A percentile compares a stretch with the other conserved stretches of the same genome.
These are phyloP conservation scores for Cetradonia linearis DNA, from an alignment of 495 filamentous ascomycete species.

Conservation along the genomic window DNA sequence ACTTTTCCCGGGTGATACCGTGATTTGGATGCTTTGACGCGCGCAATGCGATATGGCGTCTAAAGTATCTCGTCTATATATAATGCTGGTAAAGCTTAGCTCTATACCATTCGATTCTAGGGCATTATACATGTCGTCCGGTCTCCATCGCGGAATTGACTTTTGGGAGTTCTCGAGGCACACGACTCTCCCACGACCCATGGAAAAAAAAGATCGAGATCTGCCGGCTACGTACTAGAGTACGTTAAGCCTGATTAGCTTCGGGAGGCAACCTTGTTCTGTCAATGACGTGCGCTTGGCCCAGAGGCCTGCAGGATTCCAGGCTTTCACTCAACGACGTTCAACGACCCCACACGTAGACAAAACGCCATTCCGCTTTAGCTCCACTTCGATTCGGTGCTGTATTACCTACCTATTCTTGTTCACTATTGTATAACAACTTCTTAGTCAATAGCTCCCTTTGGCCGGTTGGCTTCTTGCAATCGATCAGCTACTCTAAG, in stretches of 20 bases:
- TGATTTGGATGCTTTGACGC: background rate
- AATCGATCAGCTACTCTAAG: too few species aligned
- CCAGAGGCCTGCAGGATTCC: background rate
- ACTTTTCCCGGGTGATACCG: background rate
- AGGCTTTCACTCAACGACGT: background rate
- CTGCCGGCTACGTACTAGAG: background rate
- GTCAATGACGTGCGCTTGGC: slow-evolving; percentile 3
- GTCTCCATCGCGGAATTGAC: background rate
- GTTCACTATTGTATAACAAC: background rate
- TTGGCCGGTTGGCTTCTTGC: too few species aligned
- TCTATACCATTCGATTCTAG: background rate
- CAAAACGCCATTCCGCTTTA: background rate
- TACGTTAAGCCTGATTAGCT: background rate
- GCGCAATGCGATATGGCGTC: background rate
- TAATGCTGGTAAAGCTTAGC: background rate
- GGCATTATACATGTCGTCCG: background rate
- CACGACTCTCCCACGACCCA: background rate
- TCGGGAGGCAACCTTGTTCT: slow-evolving; percentile 4
- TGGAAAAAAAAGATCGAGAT: background rate
- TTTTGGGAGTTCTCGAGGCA: background rate
- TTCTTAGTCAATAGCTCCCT: background rate
- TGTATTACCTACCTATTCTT: background rate
- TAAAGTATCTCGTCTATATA: background rate
- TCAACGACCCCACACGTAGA: background rate
- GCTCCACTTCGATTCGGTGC: background rate